phyloP scores from a whole-genome alignment of 768 basidiomycete genomes.

The Pleurotus cornucopiae region DNA sequence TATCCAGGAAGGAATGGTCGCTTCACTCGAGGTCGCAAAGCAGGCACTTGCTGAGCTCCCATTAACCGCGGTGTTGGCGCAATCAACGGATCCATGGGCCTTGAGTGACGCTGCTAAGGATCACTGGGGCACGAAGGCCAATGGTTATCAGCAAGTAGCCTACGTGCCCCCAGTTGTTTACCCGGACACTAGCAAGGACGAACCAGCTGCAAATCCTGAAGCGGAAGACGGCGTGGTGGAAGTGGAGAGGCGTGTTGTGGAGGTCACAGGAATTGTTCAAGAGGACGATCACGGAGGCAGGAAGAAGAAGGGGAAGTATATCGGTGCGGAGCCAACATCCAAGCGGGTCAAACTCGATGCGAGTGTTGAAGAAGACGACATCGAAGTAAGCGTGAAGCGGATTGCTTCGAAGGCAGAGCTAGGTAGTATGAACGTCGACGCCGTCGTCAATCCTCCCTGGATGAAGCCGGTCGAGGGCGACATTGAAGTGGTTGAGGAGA shows the following conservation, averaged over 20 bases:
- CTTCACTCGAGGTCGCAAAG: slow-evolving; percentile 38
- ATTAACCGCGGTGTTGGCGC: slow-evolving; percentile 40
- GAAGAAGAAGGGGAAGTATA: background rate
- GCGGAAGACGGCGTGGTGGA: slow-evolving; percentile 4
- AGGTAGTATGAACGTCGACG: slow-evolving; percentile 24
- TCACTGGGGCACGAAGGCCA: slow-evolving; percentile 45
- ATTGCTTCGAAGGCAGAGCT: slow-evolving; percentile 11
- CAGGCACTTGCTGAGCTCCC: slow-evolving; percentile 48
- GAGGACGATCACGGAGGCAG: background rate
- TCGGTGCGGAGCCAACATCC: slow-evolving; percentile 9
- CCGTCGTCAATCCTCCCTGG: slow-evolving; percentile 15
- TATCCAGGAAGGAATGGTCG: slow-evolving; percentile 28
- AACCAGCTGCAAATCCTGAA: slow-evolving; percentile 4
- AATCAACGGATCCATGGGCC: slow-evolving; percentile 38
- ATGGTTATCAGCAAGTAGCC: slow-evolving; percentile 27
- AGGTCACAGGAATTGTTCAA: background rate
- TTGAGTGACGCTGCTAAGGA: slow-evolving; percentile 46
- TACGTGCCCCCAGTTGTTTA: background rate
- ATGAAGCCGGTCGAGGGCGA: background rate
- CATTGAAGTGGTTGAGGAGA: background rate
- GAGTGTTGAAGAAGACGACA: slow-evolving; percentile 20
- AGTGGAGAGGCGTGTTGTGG: slow-evolving; percentile 1
- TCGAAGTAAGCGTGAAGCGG: slow-evolving; percentile 34
- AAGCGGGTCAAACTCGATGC: slow-evolving; percentile 15
- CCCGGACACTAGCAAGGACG: slow-evolving; percentile 10